Percentiles rank a stretch among this genome's conserved stretches.
Evolutionary conservation across 495 filamentous ascomycete genomes (phyloP).

Genomic region (Neurospora sp.): DNA sequence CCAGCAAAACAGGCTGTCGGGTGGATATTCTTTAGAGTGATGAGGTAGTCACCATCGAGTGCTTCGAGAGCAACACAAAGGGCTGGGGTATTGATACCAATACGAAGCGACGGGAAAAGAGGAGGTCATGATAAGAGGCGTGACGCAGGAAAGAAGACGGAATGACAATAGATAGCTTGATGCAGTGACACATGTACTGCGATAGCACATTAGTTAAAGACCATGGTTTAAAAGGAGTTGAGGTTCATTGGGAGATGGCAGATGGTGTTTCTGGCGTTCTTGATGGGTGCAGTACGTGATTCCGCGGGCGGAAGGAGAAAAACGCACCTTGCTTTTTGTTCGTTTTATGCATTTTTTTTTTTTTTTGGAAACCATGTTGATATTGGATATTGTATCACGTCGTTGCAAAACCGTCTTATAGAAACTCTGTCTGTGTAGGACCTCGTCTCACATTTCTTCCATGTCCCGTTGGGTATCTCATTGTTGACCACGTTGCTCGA

Average conservation of each 20-base stretch:
- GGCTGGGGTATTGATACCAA: neutral
- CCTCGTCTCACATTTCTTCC: neutral
- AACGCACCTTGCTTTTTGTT: neutral
- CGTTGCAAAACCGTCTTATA: neutral
- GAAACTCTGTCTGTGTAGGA: neutral
- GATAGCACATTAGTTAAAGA: neutral
- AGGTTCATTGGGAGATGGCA: neutral
- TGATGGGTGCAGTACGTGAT: neutral
- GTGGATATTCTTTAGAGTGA: too few species aligned
- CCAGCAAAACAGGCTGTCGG: neutral
- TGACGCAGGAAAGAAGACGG: neutral
- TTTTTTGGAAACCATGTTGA: neutral
- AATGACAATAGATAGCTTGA: neutral
- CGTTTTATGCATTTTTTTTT: neutral
- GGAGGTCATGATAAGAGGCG: neutral
- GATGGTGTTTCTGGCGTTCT: neutral
- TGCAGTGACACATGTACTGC: neutral
- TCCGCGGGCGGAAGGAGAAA: neutral
- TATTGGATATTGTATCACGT: neutral
- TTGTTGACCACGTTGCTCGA: neutral
- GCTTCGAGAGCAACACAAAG: neutral
- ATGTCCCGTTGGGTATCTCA: neutral
- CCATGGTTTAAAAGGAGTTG: neutral
- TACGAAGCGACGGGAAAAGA: neutral
- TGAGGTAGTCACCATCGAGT: neutral